A percentile compares a stretch with the other conserved stretches of the same genome.
Evolutionary conservation across 2,329 filamentous ascomycete genomes (phyloP).

Genomic region (Leptographium wingfieldii): DNA sequence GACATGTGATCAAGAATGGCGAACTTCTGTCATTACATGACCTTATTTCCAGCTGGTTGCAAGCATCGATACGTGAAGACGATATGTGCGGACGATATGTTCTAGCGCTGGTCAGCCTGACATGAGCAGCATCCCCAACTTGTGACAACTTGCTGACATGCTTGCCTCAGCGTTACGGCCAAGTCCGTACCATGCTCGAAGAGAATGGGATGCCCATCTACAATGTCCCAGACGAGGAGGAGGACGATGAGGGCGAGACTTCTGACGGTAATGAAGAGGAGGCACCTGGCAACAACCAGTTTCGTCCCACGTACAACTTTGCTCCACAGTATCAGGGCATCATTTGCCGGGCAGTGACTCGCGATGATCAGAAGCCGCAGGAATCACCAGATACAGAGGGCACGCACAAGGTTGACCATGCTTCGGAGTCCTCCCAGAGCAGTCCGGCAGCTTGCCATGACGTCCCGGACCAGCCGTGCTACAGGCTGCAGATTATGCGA

Average conservation of each 20-base stretch:
- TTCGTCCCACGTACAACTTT: constrained; percentile 79
- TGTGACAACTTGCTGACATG: neutral
- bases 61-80: neutral
- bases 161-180: constrained; percentile 52
- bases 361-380: neutral
- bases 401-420: neutral
- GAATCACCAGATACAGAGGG: constrained; percentile 7
- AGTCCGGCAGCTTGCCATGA: neutral
- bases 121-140: constrained; percentile 17
- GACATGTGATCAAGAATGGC: no score
- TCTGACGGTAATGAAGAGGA: constrained; percentile 55
- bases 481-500: constrained; percentile 86
- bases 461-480: constrained; percentile 27
- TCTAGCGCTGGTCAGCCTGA: neutral
- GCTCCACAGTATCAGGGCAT: constrained; percentile 76
- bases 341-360: constrained; percentile 49
- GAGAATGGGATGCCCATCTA: constrained; percentile 31
- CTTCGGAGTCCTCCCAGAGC: neutral
- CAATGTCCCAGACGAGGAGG: neutral
- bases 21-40: no score
- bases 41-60: no score
- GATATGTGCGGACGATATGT: neutral
- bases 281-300: constrained; percentile 19
- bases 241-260: constrained; percentile 33
- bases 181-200: constrained; percentile 61